These are phyloP conservation scores for Blastomyces percursus DNA, from an alignment of 2,329 filamentous ascomycete genomes.

Conservation along the genomic window DNA sequence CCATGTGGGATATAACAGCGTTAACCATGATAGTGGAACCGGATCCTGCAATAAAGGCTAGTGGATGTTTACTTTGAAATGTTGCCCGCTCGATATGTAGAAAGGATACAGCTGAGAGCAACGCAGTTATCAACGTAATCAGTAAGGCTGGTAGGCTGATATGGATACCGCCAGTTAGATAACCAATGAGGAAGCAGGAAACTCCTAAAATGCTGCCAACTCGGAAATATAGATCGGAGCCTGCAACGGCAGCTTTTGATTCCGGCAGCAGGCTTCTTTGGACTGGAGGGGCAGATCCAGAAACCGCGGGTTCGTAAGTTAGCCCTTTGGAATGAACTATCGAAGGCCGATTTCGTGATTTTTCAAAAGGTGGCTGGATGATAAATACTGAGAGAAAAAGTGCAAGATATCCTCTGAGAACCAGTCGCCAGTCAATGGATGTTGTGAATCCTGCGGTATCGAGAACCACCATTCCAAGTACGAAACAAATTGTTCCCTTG, in stretches of 20 bases:
- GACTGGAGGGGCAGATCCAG: background rate
- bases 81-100: background rate
- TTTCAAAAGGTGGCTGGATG: conserved; percentile 38
- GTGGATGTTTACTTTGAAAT: background rate
- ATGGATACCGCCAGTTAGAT: conserved; percentile 9
- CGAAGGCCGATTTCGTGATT: background rate
- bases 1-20: background rate
- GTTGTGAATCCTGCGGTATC: conserved; percentile 6
- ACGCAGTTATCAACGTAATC: background rate
- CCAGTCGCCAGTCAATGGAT: background rate
- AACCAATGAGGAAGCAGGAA: conserved; percentile 21
- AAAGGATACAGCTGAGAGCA: conserved; percentile 25
- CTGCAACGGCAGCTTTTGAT: conserved; percentile 24
- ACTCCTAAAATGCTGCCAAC: conserved; percentile 8
- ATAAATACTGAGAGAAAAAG: conserved; percentile 32
- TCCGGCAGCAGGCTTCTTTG: background rate
- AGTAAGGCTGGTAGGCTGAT: background rate
- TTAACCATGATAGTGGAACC: background rate
- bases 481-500: conserved; percentile 5
- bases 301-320: background rate
- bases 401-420: conserved; percentile 9
- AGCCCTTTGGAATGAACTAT: background rate
- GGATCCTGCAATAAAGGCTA: conserved; percentile 1
- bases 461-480: conserved; percentile 8
- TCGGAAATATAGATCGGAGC: background rate